Conservation (phyloP, 176 grass and related monocot species). For the Echinochloa phyllopogon region DNA sequence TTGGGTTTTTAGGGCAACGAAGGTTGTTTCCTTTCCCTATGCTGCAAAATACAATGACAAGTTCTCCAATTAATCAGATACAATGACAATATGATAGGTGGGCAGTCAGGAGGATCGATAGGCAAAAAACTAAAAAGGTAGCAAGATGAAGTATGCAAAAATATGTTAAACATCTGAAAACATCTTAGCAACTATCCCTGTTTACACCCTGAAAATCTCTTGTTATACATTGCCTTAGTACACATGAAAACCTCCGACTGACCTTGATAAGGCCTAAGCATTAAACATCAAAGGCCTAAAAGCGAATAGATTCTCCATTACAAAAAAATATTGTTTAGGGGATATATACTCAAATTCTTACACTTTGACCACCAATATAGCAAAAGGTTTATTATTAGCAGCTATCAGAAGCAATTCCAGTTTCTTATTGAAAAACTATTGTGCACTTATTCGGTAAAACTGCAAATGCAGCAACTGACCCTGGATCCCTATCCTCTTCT, state of each 20-base stretch:
- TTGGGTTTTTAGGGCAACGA: background rate
- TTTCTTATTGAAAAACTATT: background rate
- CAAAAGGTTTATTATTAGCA: background rate
- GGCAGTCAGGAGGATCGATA: background rate
- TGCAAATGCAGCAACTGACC: background rate
- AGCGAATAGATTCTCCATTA: background rate
- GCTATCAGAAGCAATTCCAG: background rate
- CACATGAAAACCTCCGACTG: background rate
- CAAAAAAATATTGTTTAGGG: background rate
- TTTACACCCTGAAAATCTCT: background rate
- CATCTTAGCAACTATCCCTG: background rate
- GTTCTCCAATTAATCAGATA: background rate
- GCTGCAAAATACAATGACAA: background rate
- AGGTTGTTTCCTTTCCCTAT: background rate
- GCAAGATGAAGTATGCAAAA: background rate
- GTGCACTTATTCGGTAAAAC: background rate
- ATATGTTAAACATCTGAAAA: background rate
- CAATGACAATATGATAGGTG: constrained; percentile 7
- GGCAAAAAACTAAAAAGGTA: background rate
- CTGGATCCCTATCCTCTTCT: background rate
- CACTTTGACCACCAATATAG: background rate
- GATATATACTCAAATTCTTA: background rate
- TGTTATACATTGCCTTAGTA: background rate
- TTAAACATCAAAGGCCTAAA: background rate
- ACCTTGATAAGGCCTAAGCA: background rate